phyloP scores from a whole-genome alignment of 2,329 filamentous ascomycete genomes.

The Alternaria brassicae region DNA sequence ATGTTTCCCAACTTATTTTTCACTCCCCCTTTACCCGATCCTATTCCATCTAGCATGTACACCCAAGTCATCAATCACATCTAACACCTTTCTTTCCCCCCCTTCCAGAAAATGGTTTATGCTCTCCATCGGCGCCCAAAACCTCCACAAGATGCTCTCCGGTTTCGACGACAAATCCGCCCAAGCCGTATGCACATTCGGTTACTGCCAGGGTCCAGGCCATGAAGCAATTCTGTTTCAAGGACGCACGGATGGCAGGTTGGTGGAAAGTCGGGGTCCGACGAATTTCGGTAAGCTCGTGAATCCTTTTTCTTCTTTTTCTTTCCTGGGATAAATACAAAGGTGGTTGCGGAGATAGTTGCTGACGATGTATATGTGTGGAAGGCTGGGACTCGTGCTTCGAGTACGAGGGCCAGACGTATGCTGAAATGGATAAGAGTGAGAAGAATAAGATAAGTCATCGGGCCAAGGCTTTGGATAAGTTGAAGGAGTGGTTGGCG shows the following conservation, averaged over 20 bases:
- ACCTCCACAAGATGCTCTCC: conserved; percentile 87
- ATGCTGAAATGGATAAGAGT: conserved; percentile 91
- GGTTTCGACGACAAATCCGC: conserved; percentile 91
- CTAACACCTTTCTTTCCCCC: background rate
- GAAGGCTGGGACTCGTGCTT: conserved; percentile 96
- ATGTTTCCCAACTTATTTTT: conserved; percentile 52
- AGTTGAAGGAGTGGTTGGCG: conserved; percentile 82
- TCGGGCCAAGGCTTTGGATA: conserved; percentile 83
- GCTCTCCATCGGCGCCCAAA: conserved; percentile 77
- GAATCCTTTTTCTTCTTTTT: background rate
- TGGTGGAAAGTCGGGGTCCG: conserved; percentile 84
- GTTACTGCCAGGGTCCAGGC: conserved; percentile 84
- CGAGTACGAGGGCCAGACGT: conserved; percentile 85
- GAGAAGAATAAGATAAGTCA: conserved; percentile 95
- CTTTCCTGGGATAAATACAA: no score
- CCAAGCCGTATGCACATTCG: conserved; percentile 95
- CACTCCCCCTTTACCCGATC: background rate
- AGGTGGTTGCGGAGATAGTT: no score
- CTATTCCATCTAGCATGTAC: background rate
- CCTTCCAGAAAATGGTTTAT: conserved; percentile 90
- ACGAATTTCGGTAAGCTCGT: conserved; percentile 76
- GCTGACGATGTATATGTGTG: background rate
- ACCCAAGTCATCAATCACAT: no score
- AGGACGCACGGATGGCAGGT: conserved; percentile 82
- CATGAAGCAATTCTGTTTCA: conserved; percentile 88